A percentile compares a stretch with the other conserved stretches of the same genome.
These are phyloP conservation scores for Penicillium paneum DNA, from an alignment of 2,329 filamentous ascomycete species.

Conservation along the genomic window DNA sequence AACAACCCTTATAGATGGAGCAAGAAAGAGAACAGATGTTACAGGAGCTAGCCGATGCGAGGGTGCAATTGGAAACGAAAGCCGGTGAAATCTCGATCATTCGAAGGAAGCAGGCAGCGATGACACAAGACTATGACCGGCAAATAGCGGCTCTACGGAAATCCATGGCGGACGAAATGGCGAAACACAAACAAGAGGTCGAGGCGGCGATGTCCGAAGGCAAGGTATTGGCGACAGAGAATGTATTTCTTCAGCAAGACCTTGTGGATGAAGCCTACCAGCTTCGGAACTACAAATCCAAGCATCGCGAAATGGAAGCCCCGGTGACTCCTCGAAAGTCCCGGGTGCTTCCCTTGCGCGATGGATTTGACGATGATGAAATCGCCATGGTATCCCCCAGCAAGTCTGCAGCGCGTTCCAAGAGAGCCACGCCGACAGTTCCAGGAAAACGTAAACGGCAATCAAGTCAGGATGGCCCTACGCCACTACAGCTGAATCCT, in stretches of 20 bases:
- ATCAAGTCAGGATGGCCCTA: slow-evolving; percentile 52
- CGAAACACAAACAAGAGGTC: slow-evolving; percentile 54
- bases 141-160: slow-evolving; percentile 53
- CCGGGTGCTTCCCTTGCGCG: slow-evolving; percentile 50
- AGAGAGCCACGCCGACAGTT: slow-evolving; percentile 54
- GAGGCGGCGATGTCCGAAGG: slow-evolving; percentile 54
- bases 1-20: slow-evolving; percentile 30
- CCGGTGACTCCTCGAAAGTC: slow-evolving; percentile 52
- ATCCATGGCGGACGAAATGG: slow-evolving; percentile 52
- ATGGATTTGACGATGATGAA: slow-evolving; percentile 64
- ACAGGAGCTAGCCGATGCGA: slow-evolving; percentile 40
- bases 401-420: slow-evolving; percentile 48
- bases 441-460: slow-evolving; percentile 58
- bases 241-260: slow-evolving; percentile 60
- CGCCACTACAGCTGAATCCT: slow-evolving; percentile 44
- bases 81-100: slow-evolving; percentile 62
- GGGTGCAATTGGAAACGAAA: slow-evolving; percentile 48
- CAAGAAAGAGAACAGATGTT: slow-evolving; percentile 41
- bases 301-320: slow-evolving; percentile 34
- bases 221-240: slow-evolving; percentile 57
- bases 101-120: slow-evolving; percentile 55
- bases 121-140: slow-evolving; percentile 53
- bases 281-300: slow-evolving; percentile 42
- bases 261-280: slow-evolving; percentile 54
- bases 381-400: slow-evolving; percentile 56